These are phyloP conservation scores for Haplosporangium gracile DNA, from an alignment of 192 early-diverging fungal genomes.

Conservation along the genomic window DNA sequence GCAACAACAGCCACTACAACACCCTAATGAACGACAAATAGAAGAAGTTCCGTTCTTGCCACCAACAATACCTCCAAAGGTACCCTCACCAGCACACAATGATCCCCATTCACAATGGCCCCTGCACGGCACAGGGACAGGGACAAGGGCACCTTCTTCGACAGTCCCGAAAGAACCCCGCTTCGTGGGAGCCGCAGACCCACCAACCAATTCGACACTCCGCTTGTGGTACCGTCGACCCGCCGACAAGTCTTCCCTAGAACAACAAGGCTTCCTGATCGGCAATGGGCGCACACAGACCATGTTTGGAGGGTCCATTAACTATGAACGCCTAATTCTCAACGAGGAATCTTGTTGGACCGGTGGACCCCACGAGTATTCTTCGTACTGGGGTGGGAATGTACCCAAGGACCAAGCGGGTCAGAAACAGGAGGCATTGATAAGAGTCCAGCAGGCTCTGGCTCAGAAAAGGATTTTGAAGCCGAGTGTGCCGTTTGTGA, in stretches of 20 bases:
- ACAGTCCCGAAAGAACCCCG: background rate
- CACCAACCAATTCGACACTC: conserved; percentile 8
- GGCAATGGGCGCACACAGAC: conserved; percentile 20
- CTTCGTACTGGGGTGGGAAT: conserved; percentile 19
- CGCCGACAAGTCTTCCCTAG: background rate
- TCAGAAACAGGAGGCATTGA: background rate
- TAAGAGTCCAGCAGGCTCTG: background rate
- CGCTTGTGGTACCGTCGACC: conserved; percentile 17
- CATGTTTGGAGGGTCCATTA: conserved; percentile 9
- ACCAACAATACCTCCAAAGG: background rate
- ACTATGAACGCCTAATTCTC: conserved; percentile 14
- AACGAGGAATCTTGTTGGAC: conserved; percentile 15
- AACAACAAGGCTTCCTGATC: conserved; percentile 1
- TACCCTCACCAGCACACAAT: background rate
- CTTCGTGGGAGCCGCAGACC: background rate
- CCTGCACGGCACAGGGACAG: background rate
- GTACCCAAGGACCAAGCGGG: background rate
- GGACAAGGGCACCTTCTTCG: background rate
- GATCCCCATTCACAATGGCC: background rate
- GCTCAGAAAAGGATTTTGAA: conserved; percentile 1
- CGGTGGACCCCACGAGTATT: conserved; percentile 3
- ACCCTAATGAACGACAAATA: background rate
- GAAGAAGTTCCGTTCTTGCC: background rate
- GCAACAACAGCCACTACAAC: background rate
- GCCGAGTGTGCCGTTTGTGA: background rate